Conservation (phyloP, 2,329 filamentous ascomycete species). For the Talaromyces amestolkiae region DNA sequence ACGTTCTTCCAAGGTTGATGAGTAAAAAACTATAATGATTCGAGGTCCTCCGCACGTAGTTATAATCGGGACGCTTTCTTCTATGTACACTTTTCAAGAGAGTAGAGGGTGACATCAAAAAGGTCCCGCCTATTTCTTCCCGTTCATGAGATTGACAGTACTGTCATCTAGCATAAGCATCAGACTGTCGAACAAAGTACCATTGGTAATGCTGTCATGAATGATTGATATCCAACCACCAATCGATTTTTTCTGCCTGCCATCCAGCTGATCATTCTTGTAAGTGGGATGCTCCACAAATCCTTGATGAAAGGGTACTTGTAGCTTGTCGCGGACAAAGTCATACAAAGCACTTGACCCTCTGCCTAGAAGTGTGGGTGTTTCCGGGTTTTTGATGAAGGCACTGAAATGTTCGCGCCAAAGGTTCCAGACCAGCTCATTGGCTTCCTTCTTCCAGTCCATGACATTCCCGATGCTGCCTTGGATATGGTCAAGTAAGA, state of each 20-base stretch:
- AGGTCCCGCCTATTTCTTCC: neutral
- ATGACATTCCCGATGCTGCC: neutral
- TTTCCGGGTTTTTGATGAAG: neutral
- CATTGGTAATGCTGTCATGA: constrained; percentile 9
- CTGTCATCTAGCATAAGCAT: neutral
- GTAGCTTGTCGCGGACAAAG: constrained; percentile 34
- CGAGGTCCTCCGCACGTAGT: neutral
- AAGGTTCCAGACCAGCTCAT: neutral
- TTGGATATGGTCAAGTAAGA: constrained; percentile 21
- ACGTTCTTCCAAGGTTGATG: no score
- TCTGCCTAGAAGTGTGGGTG: constrained; percentile 17
- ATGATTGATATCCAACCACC: constrained; percentile 9
- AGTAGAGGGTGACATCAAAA: neutral
- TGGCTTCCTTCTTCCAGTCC: neutral
- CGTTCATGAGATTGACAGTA: neutral
- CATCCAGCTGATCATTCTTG: neutral
- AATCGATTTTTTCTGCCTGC: constrained; percentile 24
- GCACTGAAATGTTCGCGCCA: neutral
- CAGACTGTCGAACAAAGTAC: neutral
- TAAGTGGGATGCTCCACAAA: constrained; percentile 28
- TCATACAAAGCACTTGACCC: constrained; percentile 34
- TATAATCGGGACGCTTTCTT: neutral
- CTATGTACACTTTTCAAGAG: neutral
- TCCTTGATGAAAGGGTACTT: constrained; percentile 32
- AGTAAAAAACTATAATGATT: neutral